Evolutionary conservation across 169 alveolate genomes (phyloP).

Genomic region (Eimeria sp.): DNA sequence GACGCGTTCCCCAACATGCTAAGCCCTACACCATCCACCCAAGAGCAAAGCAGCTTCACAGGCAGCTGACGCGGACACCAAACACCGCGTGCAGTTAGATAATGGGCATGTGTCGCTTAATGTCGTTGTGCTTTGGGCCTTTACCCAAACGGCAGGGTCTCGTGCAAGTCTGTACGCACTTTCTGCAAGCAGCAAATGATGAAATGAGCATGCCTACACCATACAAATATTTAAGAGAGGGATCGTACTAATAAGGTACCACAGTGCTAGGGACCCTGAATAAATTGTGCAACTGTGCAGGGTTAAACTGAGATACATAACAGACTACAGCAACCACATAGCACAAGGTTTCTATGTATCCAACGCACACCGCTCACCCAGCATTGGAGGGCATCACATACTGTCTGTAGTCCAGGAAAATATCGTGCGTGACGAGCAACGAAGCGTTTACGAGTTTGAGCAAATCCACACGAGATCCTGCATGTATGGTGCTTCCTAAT

Average conservation of each 20-base stretch:
- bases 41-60: not conserved
- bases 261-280: not conserved
- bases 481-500: not conserved
- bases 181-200: not conserved
- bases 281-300: not conserved
- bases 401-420: not conserved
- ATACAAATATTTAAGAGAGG: not conserved
- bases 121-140: not conserved
- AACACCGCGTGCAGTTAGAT: not conserved
- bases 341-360: too few species aligned
- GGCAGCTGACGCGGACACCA: not conserved
- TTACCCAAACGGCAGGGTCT: not conserved
- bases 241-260: not conserved
- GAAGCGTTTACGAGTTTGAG: not conserved
- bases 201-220: not conserved
- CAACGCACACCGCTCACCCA: too few species aligned
- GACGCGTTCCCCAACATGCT: not conserved
- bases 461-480: not conserved
- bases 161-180: not conserved
- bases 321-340: not conserved
- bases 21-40: not conserved
- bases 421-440: not conserved
- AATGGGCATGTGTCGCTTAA: not conserved
- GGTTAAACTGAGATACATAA: not conserved
- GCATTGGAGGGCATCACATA: not conserved